Evolutionary conservation across 2,329 filamentous ascomycete genomes (phyloP), one percentile per base, ranked within the genome.

Genomic region (Stagonosporopsis rhizophila): DNA sequence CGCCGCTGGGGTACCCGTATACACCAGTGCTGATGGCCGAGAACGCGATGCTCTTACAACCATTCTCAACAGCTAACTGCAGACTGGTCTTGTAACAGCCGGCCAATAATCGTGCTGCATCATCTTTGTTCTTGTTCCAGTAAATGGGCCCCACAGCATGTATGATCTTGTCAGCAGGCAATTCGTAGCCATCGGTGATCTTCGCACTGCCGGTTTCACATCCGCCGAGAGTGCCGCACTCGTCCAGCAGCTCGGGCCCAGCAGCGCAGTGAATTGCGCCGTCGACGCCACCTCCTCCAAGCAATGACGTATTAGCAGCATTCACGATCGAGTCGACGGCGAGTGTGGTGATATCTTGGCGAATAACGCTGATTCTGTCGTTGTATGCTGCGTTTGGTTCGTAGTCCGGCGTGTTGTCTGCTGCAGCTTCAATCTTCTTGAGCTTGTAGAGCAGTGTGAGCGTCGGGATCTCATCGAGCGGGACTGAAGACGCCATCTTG

Each of bases 91-190:
- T 80, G 73, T 99, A 99, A 78, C 92, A 89, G 62, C 71, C 76
- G 56, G 78, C 83, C 72, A 89, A 72, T 34, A 86, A 67, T 56
- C 71, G 67, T 14, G 75, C 70, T 27, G 77, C 73, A 17, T 68
- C 72, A 11, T 75, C 74, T 19, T 79, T 65, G 12, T 71, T 70
- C 17, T 80, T 71, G 0, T 66, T 64, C 48, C 78, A 64, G 75
- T 93, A 97, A 27, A 96, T 77, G 0, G 95, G 95, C 0, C 95
- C 95, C 3, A 97, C 94, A 17, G 95, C 87, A 75, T 98, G 95
- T 52, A 98, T 96, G 64, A 98, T 85, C 62, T 90, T 87, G 55
- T 85, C 83, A 68, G 87, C 89, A 0, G 92, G 92, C 22, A 98
- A 80, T 0, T 85, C 69, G 75, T 95, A 92, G 8, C 87, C 94